Evolutionary conservation across 108 stramenopile species (phyloP).

Genomic region (Skeletonema potamos): DNA sequence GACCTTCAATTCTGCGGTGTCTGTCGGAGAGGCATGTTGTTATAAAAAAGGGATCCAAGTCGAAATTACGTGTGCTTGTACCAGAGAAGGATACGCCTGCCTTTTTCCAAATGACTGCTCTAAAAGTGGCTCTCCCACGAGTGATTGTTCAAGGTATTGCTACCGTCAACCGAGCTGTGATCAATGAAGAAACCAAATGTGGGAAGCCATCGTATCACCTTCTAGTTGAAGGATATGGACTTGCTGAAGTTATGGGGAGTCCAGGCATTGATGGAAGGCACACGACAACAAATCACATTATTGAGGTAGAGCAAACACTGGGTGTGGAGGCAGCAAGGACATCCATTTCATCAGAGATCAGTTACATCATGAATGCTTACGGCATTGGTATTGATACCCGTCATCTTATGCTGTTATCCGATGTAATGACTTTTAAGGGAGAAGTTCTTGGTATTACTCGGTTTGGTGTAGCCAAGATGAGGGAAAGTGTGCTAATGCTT

Average conservation of each 20-base stretch:
- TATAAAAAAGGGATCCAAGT: slow-evolving; percentile 65
- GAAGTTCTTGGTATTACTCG: slow-evolving; percentile 96
- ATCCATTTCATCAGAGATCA: slow-evolving; percentile 90
- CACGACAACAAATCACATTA: slow-evolving; percentile 95
- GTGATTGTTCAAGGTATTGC: slow-evolving; percentile 97
- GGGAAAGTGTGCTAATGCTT: slow-evolving; percentile 97
- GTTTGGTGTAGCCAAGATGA: slow-evolving; percentile 98
- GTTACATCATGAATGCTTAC: slow-evolving; percentile 95
- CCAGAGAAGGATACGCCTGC: slow-evolving; percentile 68
- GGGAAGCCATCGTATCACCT: slow-evolving; percentile 83
- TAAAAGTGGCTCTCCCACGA: slow-evolving; percentile 88
- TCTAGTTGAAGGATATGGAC: slow-evolving; percentile 96
- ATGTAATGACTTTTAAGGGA: slow-evolving; percentile 99
- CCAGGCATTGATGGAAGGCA: slow-evolving; percentile 92
- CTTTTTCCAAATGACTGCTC: slow-evolving; percentile 90
- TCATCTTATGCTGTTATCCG: slow-evolving; percentile 93
- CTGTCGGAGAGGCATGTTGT: slow-evolving; percentile 76
- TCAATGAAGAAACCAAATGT: slow-evolving; percentile 89
- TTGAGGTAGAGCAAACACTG: slow-evolving; percentile 91
- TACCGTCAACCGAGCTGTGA: slow-evolving; percentile 94
- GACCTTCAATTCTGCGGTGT: slow-evolving; percentile 73
- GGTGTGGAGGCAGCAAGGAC: slow-evolving; percentile 98
- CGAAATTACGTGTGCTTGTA: slow-evolving; percentile 82
- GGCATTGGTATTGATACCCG: slow-evolving; percentile 96
- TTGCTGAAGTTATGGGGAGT: slow-evolving; percentile 94